Evolutionary conservation across 1,284 basidiomycete species (phyloP).

Genomic region (Testicularia cyperi): DNA sequence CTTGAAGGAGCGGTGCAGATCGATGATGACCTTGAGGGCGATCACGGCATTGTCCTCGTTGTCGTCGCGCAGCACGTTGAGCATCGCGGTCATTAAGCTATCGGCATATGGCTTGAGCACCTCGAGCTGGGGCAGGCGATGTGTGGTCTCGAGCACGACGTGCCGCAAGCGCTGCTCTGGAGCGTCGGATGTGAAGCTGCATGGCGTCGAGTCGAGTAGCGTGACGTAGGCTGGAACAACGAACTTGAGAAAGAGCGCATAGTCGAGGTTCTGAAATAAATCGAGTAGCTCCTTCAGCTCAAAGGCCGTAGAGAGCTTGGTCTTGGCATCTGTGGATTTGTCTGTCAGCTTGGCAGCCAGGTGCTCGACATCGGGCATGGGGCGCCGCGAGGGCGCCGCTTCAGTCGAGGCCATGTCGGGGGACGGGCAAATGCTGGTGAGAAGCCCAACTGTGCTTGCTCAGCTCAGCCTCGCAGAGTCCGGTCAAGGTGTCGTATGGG

Average conservation of each 20-base stretch:
- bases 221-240: constrained; percentile 77
- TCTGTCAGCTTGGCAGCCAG: constrained; percentile 32
- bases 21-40: constrained; percentile 89
- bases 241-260: constrained; percentile 67
- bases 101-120: constrained; percentile 72
- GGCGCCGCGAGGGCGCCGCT: constrained; percentile 24
- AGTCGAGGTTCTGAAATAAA: constrained; percentile 65
- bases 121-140: constrained; percentile 83
- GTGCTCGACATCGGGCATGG: constrained; percentile 34
- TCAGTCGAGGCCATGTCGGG: constrained; percentile 26
- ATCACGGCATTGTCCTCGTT: constrained; percentile 94
- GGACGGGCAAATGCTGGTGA: too few species aligned
- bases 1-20: constrained; percentile 65
- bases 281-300: constrained; percentile 56
- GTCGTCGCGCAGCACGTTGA: constrained; percentile 81
- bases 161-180: constrained; percentile 73
- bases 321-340: constrained; percentile 34
- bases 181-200: constrained; percentile 75
- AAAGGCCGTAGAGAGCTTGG: constrained; percentile 38
- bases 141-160: constrained; percentile 64
- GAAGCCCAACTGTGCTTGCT: too few species aligned
- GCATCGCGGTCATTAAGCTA: constrained; percentile 72
- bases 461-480: too few species aligned
- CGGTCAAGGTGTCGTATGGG: too few species aligned
- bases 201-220: constrained; percentile 75